phyloP scores from a whole-genome alignment of 805 yeast genomes.

The Monosporozyma servazzii region DNA sequence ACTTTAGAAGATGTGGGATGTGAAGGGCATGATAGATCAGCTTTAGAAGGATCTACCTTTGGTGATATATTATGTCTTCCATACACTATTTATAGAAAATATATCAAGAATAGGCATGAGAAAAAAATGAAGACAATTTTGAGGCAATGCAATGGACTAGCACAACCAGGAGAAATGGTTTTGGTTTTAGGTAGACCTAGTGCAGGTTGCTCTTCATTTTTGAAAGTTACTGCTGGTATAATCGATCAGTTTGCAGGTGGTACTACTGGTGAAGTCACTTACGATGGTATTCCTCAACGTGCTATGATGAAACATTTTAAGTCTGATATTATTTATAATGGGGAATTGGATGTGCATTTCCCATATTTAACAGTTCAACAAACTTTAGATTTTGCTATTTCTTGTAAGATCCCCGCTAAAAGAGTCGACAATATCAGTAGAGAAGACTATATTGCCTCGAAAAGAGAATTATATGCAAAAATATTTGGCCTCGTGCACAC shows the following conservation, averaged over 20 bases:
- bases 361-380: constrained; percentile 70
- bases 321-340: constrained; percentile 49
- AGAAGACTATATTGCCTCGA: constrained; percentile 39
- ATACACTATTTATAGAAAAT: constrained; percentile 22
- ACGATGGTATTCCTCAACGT: constrained; percentile 52
- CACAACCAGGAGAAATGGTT: constrained; percentile 59
- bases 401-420: constrained; percentile 55
- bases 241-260: constrained; percentile 35
- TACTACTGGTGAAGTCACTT: constrained; percentile 46
- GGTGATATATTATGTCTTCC: constrained; percentile 31
- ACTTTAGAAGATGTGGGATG: constrained; percentile 32
- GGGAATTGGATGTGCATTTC: constrained; percentile 62
- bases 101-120: constrained; percentile 23
- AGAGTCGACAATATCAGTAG: constrained; percentile 41
- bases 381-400: constrained; percentile 62
- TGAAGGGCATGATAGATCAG: constrained; percentile 34
- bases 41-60: constrained; percentile 34
- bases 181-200: constrained; percentile 69
- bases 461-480: constrained; percentile 30
- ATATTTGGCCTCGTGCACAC: constrained; percentile 50
- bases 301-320: constrained; percentile 53
- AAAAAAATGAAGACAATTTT: constrained; percentile 32
- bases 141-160: constrained; percentile 35
- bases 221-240: constrained; percentile 56
- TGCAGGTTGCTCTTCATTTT: constrained; percentile 67